Percentiles rank a stretch among this genome's conserved stretches.
These are phyloP conservation scores for Firmiana major DNA, from an alignment of 345 rosid genomes.

Conservation along the genomic window DNA sequence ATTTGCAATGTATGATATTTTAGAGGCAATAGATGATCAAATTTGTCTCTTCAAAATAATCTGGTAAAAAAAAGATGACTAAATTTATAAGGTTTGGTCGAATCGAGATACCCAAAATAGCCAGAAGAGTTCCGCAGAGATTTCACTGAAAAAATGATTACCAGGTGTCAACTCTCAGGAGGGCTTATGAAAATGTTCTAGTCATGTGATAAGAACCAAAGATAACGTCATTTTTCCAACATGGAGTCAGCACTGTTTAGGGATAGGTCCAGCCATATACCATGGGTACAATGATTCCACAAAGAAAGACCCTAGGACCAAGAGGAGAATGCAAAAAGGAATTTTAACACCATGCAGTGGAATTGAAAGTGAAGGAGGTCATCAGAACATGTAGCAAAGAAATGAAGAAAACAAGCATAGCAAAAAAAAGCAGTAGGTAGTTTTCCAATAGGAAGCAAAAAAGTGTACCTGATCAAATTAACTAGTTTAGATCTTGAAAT, in stretches of 20 bases:
- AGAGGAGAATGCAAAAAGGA: neutral
- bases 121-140: neutral
- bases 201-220: neutral
- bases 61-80: neutral
- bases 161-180: neutral
- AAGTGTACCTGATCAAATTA: conserved; percentile 63
- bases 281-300: neutral
- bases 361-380: neutral
- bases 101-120: neutral
- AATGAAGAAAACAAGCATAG: neutral
- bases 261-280: neutral
- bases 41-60: neutral
- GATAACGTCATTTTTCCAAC: neutral
- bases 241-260: neutral
- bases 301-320: neutral
- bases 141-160: neutral
- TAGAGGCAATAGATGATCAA: neutral
- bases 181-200: neutral
- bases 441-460: neutral
- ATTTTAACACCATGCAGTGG: neutral
- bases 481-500: conserved; percentile 83
- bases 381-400: neutral
- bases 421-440: neutral
- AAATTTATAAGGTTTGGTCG: neutral
- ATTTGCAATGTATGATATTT: neutral